phyloP scores from a whole-genome alignment of 352 stramenopile species.

The Thraustotheca clavata region DNA sequence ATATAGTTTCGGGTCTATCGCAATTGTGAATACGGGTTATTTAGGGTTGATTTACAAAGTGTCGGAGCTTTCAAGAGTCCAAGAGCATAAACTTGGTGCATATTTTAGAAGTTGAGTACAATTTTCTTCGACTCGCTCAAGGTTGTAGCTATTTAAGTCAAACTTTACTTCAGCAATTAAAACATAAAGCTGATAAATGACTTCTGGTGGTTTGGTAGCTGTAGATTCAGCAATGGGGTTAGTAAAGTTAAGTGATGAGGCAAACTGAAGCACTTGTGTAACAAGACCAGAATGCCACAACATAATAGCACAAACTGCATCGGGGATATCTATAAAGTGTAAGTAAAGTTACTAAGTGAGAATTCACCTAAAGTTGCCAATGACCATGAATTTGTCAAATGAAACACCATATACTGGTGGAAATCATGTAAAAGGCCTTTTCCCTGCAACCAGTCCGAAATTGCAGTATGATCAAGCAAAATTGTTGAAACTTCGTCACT shows the following conservation, averaged over 20 bases:
- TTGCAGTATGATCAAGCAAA: slow-evolving; percentile 11
- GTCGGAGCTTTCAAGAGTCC: neutral
- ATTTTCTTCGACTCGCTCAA: neutral
- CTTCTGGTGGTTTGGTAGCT: neutral
- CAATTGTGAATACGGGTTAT: neutral
- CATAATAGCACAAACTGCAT: neutral
- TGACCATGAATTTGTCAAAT: neutral
- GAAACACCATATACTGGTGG: slow-evolving; percentile 11
- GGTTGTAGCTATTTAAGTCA: neutral
- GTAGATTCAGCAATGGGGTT: neutral
- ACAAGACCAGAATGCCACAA: slow-evolving; percentile 7
- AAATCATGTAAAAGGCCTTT: slow-evolving; percentile 9
- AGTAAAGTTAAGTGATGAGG: neutral
- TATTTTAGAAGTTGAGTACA: neutral
- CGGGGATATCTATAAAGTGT: neutral
- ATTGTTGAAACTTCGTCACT: neutral
- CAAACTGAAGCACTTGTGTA: neutral
- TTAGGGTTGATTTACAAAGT: neutral
- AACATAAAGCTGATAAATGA: neutral
- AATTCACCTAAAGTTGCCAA: too few species aligned
- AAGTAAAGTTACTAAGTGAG: too few species aligned
- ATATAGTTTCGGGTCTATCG: neutral
- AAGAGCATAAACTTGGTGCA: slow-evolving; percentile 3
- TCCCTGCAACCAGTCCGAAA: slow-evolving; percentile 7
- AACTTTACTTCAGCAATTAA: neutral